Evolutionary conservation across 1,284 basidiomycete species (phyloP), one percentile per base, ranked within the genome.

Genomic region (Tilletiaria anomala): DNA sequence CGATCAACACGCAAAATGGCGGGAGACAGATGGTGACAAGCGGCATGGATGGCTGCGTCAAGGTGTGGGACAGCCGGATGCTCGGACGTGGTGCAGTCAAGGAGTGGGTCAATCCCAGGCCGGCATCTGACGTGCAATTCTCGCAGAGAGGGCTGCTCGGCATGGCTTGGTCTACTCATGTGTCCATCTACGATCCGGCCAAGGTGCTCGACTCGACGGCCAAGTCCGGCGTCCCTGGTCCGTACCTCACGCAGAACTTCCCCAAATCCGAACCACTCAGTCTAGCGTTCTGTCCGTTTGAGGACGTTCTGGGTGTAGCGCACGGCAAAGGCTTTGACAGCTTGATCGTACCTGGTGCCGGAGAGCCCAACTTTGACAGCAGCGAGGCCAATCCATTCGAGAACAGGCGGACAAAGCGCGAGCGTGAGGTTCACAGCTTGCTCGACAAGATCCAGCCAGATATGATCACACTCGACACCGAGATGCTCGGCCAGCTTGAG

Each of bases 371-470:
- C 72, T 94, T 89, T 65, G 91, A 97, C 68, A 83, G 82, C 44
- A 70, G 74, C 17, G 91, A 97, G 70, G 82, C 85, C 0, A 89
- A 97, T 76, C 87, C 91, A 3, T 96, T 82, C 71, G 89, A 97
- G 69, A 78, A 80, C 54, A 80, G 78, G 69, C 79, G 78, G 46
- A 75, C 81, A 14, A 70, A 87, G 43, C 73, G 84, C 38, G 93
- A 97, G 72, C 75, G 85, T 48, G 93, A 99, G 68, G 87, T 97
- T 51, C 80, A 83, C 62, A 75, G 73, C 32, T 74, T 97, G 23
- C 70, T 97, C 53, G 91, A 97, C 69, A 97, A 96, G 82, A 81
- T 96, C 49, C 82, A 83, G 70, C 82, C 87, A 3, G 88, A 94
- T 51, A 78, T 93, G 71, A 97, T 99, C 58, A 76, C 83, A 1